Conservation (phyloP, 768 basidiomycete species). For the Podaxis mareebaensis region DNA sequence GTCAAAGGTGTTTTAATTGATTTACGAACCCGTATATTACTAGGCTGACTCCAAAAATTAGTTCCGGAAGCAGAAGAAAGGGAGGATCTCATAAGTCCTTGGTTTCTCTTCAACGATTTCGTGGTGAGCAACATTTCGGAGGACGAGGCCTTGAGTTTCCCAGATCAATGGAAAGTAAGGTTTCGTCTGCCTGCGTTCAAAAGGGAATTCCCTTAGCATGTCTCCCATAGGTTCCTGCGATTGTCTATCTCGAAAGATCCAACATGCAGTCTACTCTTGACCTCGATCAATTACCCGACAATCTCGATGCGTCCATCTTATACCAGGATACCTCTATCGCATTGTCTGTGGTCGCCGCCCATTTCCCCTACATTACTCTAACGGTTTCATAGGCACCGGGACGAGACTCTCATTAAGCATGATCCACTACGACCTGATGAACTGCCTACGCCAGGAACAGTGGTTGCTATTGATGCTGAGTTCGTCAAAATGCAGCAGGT, state of each 20-base stretch:
- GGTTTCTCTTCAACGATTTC: slow-evolving; percentile 98
- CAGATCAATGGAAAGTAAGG: slow-evolving; percentile 88
- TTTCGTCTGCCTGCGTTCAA: background rate
- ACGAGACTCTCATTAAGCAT: slow-evolving; percentile 73
- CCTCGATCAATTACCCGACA: slow-evolving; percentile 60
- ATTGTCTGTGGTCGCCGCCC: slow-evolving; percentile 45
- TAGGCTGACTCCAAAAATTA: slow-evolving; percentile 26
- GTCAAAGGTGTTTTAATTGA: slow-evolving; percentile 63
- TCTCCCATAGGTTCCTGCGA: slow-evolving; percentile 66
- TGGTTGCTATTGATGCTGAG: slow-evolving; percentile 96
- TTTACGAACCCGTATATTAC: background rate
- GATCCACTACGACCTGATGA: slow-evolving; percentile 71
- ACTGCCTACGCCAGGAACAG: slow-evolving; percentile 79
- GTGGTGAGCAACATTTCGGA: slow-evolving; percentile 82
- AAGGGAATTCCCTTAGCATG: background rate
- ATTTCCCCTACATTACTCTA: background rate
- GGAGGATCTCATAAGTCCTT: slow-evolving; percentile 51
- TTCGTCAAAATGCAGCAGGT: slow-evolving; percentile 98
- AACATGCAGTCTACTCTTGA: slow-evolving; percentile 63
- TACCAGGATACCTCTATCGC: slow-evolving; percentile 89
- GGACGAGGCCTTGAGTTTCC: slow-evolving; percentile 85
- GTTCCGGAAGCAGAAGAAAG: slow-evolving; percentile 67
- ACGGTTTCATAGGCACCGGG: slow-evolving; percentile 62
- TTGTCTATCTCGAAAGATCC: slow-evolving; percentile 85
- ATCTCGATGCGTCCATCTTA: slow-evolving; percentile 73